Evolutionary conservation across 371 early-diverging fungal genomes (phyloP).

Genomic region (Mucor irregularis): DNA sequence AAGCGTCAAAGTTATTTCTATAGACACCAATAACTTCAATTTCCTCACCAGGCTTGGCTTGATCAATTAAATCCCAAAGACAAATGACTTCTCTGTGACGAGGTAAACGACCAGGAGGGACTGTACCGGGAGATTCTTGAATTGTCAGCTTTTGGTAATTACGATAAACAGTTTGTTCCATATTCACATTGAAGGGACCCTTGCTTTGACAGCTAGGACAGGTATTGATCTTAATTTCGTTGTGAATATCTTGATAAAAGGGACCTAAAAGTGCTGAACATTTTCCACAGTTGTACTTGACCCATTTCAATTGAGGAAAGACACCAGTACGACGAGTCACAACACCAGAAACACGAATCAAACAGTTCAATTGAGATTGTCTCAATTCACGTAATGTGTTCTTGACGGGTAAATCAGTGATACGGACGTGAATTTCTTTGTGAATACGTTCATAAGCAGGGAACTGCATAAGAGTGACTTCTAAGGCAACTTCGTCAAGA

Average conservation of each 20-base stretch:
- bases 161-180: constrained; percentile 95
- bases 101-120: constrained; percentile 97
- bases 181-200: constrained; percentile 92
- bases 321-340: constrained; percentile 96
- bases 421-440: constrained; percentile 94
- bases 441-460: constrained; percentile 93
- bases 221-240: constrained; percentile 82
- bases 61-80: constrained; percentile 97
- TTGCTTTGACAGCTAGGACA: constrained; percentile 95
- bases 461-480: constrained; percentile 87
- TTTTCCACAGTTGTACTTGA: constrained; percentile 96
- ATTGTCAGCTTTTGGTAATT: constrained; percentile 98
- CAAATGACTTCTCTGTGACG: constrained; percentile 95
- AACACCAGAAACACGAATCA: constrained; percentile 95
- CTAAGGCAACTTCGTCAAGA: constrained; percentile 92
- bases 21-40: constrained; percentile 98
- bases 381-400: constrained; percentile 92
- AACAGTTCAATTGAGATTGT: constrained; percentile 90
- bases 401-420: constrained; percentile 87
- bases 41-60: constrained; percentile 98
- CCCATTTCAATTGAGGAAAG: constrained; percentile 96
- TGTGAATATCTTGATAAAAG: constrained; percentile 90
- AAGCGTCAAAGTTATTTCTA: constrained; percentile 92
- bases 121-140: constrained; percentile 98
- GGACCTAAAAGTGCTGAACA: constrained; percentile 96